Evolutionary conservation across 345 rosid species (phyloP), one percentile per base, ranked within the genome.

Genomic region (Pelargonium nanum): DNA sequence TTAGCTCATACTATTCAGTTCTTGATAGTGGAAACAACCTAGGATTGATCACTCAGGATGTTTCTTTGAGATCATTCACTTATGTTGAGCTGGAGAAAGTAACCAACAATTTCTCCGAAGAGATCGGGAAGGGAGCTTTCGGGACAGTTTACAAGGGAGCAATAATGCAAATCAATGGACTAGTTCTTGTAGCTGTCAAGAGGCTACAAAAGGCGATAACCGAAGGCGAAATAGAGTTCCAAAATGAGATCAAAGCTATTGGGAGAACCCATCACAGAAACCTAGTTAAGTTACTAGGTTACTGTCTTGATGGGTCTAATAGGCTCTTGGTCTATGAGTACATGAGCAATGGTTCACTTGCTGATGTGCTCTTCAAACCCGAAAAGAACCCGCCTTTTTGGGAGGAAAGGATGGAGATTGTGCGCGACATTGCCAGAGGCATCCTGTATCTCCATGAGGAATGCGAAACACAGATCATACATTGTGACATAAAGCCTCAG

Each of bases 201-300:
- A 67, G 65, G 57, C 57, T 77, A 0, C 60, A 72, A 0, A 58
- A 61, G 12, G 1, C 9, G n/a, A 7, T 63, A 56, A 20, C 44
- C 1, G 60, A 72, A 26, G 73, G 74, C 2, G 70, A 72, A 50
- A 69, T 22, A 22, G 75, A 72, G 58, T 77, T 72, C 17, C 68
- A 24, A 53, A 70, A 52, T 0, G 77, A 72, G 58, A 50, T 76
- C 10, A 48, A 63, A n/a, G 68, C 59, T 1, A 73, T 73, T 22
- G 77, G 71, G 12, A 70, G 61, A 59, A 70, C 75, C 19, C 77
- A 73, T 30, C 81, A 77, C 20, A 28, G 53, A 24, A 73, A 73
- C 19, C 24, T 77, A 8, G 77, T 72, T 6, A 56, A 57, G 16
- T 54, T 76, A 44, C 57, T 72, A 0, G 75, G 74, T 0, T 76